Percentiles rank a stretch among this genome's conserved stretches.
These are phyloP conservation scores for Ceriops decandra DNA, from an alignment of 345 rosid genomes.

Conservation along the genomic window DNA sequence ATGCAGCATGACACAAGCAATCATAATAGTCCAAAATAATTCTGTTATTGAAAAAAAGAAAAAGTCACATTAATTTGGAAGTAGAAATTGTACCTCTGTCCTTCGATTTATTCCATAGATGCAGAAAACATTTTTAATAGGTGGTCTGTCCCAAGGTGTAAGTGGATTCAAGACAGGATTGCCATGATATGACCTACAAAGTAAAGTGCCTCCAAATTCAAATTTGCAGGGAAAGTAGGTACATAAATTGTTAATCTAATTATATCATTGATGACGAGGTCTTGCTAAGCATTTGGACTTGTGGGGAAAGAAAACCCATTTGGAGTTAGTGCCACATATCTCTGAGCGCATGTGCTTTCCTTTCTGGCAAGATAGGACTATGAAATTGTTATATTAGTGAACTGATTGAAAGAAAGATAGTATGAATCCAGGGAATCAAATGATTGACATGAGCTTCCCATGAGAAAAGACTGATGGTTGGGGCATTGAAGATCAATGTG, in stretches of 20 bases:
- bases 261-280: too few relatives aligned
- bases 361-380: constrained; percentile 3
- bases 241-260: neutral
- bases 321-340: neutral
- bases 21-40: neutral
- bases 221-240: neutral
- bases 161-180: constrained; percentile 94
- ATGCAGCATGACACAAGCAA: neutral
- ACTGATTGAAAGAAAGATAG: too few relatives aligned
- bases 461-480: neutral
- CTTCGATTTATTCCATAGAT: constrained; percentile 81
- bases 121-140: constrained; percentile 89
- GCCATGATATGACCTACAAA: constrained; percentile 73
- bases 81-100: constrained; percentile 71
- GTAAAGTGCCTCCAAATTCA: constrained; percentile 18
- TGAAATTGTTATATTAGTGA: neutral
- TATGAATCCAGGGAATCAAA: too few relatives aligned
- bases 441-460: neutral
- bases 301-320: neutral
- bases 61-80: constrained; percentile 8
- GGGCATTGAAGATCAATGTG: neutral
- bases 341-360: too few relatives aligned
- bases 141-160: constrained; percentile 98
- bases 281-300: too few relatives aligned
- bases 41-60: neutral